A percentile compares a stretch with the other conserved stretches of the same genome.
phyloP scores from a whole-genome alignment of 2,329 filamentous ascomycete genomes.

The Penicillium sp. region DNA sequence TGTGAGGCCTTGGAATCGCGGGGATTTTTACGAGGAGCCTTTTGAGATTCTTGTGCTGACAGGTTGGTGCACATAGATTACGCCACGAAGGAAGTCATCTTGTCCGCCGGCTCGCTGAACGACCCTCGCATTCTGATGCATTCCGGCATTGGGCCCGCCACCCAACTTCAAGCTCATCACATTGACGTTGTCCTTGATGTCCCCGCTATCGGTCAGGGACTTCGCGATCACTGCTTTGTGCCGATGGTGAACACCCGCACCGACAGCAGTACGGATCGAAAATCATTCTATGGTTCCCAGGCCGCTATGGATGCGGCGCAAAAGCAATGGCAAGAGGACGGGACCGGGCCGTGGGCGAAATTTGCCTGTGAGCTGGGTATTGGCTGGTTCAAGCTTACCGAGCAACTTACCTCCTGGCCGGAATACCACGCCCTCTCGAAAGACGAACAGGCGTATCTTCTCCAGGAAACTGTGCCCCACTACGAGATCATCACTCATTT shows the following conservation, averaged over 20 bases:
- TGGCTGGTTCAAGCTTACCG: constrained; percentile 45
- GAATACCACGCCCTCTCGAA: constrained; percentile 55
- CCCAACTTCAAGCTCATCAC: constrained; percentile 42
- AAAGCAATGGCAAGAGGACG: constrained; percentile 49
- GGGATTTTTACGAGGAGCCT: neutral
- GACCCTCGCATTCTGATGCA: constrained; percentile 46
- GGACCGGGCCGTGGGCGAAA: constrained; percentile 39
- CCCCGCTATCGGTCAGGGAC: constrained; percentile 22
- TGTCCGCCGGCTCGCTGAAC: constrained; percentile 19
- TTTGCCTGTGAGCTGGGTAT: constrained; percentile 33
- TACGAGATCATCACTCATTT: constrained; percentile 57
- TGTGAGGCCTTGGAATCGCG: constrained; percentile 30
- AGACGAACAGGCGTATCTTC: constrained; percentile 47
- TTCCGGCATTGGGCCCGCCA: constrained; percentile 49
- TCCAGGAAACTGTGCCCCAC: constrained; percentile 54
- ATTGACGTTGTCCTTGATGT: constrained; percentile 33
- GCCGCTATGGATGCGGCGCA: constrained; percentile 16
- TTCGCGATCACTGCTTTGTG: constrained; percentile 15
- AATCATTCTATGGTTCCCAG: constrained; percentile 41
- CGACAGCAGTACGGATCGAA: constrained; percentile 42
- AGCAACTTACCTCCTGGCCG: constrained; percentile 38
- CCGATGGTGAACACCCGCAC: constrained; percentile 41
- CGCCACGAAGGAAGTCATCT: constrained; percentile 16
- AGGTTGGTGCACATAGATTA: constrained; percentile 1
- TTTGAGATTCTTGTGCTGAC: neutral